Evolutionary conservation across 176 grass and related monocot species (phyloP), one percentile per base, ranked within the genome.

Genomic region (Rhynchospora pubera): DNA sequence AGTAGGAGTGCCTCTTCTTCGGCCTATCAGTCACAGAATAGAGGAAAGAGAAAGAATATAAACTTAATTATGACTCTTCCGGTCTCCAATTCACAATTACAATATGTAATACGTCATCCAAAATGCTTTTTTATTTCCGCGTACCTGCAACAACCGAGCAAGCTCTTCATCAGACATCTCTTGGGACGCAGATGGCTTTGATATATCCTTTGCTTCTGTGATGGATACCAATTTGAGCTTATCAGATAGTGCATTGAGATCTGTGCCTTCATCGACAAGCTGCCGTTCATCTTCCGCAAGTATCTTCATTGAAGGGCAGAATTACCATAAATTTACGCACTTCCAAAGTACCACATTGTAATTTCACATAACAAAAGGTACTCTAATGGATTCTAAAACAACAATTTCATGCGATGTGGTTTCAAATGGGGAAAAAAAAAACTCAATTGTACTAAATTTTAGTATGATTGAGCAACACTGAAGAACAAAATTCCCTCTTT

Each of bases 1-100:
- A 93, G 43, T 10, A 99, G 78, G 76, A 99, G 87, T 80, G 91
- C 92, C 79, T 93, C 96, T 87, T 99, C 96, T 78, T 93, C 96
- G 0, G 91, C 96, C 91, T 95, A 90, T 30, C 34, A 86, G 77
- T 82, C n/a, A 50, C 57, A 56, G 15, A 73, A 73, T 13, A 73
- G 43, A 61, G 77, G 66, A 69, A 65, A 83, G 83, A 77, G 76
- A 88, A 88, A 24, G 81, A 19, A 73, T 23, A 44, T 48, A 73
- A 73, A 18, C 69, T 19, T 47, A 51, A 52, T 7, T 50, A 30
- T 51, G 3, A 15, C 52, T 65, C 51, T 34, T 64, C 44, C 18
- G 53, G 5, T 65, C 57, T 64, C 70, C 18, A 75, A 4, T 53
- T 51, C 19, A 28, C 10, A 8, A 53, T 53, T 28, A 81, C 59